Percentiles rank a stretch among this genome's conserved stretches.
Conservation (phyloP, 768 basidiomycete genomes). For the Amanita polypyramis region DNA sequence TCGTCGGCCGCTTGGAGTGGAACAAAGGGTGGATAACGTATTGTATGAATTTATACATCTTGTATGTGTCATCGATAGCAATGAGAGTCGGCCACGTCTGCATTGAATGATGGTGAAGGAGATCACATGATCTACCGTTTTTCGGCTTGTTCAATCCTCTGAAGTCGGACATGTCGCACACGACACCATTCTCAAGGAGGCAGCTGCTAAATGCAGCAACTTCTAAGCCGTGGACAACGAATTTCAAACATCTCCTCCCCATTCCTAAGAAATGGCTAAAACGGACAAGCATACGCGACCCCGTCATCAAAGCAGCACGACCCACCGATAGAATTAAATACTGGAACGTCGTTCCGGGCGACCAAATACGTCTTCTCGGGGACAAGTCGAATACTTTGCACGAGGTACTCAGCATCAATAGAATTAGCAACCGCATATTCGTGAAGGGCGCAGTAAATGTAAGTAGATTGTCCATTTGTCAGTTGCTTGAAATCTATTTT, state of each 20-base stretch:
- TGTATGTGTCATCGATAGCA: not conserved
- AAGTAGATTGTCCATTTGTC: constrained; percentile 7
- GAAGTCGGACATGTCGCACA: constrained; percentile 15
- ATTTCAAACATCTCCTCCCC: constrained; percentile 55
- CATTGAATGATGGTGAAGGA: no score
- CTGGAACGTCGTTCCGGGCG: constrained; percentile 86
- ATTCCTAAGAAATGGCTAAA: constrained; percentile 47
- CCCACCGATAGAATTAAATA: constrained; percentile 66
- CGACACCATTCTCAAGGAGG: constrained; percentile 20
- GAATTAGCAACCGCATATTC: constrained; percentile 57
- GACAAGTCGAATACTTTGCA: constrained; percentile 49
- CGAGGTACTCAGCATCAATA: constrained; percentile 68
- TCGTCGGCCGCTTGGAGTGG: constrained; percentile 40
- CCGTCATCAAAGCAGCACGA: constrained; percentile 43
- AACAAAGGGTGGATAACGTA: constrained; percentile 21
- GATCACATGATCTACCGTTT: no score
- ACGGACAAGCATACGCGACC: constrained; percentile 32
- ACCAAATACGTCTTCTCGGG: constrained; percentile 62
- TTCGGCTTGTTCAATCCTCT: no score
- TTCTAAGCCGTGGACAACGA: constrained; percentile 44
- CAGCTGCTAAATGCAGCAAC: constrained; percentile 40
- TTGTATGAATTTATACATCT: not conserved
- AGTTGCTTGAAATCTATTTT: not conserved
- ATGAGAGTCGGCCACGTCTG: no score
- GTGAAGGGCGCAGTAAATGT: constrained; percentile 35